Percentiles rank a stretch among this genome's conserved stretches.
Evolutionary conservation across 345 rosid species (phyloP).

Genomic region (Aquilaria malaccensis): DNA sequence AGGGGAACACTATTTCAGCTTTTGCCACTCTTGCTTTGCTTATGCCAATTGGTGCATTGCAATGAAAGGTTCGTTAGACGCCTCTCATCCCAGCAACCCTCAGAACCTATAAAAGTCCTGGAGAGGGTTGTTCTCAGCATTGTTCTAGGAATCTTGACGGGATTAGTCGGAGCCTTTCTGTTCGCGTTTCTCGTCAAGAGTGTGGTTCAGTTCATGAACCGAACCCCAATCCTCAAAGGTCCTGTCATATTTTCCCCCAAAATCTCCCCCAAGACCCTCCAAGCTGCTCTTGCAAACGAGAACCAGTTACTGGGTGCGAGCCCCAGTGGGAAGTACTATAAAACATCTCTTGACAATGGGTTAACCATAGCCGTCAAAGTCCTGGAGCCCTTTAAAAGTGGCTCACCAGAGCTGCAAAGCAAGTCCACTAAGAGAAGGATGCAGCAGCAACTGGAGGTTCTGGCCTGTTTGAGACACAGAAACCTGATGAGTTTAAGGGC

Average conservation of each 20-base stretch:
- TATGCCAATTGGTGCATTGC: constrained; percentile 32
- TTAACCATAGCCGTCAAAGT: constrained; percentile 64
- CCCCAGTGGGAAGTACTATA: constrained; percentile 67
- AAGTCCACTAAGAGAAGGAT: constrained; percentile 64
- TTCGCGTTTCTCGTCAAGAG: constrained; percentile 49
- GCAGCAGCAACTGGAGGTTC: constrained; percentile 75
- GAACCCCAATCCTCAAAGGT: constrained; percentile 85
- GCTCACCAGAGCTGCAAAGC: constrained; percentile 41
- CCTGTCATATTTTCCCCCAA: constrained; percentile 86
- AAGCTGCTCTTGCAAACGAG: constrained; percentile 55
- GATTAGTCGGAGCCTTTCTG: constrained; percentile 42
- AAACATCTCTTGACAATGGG: constrained; percentile 70
- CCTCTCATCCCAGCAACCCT: constrained; percentile 31
- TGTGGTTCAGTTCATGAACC: constrained; percentile 53
- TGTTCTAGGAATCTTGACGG: constrained; percentile 52
- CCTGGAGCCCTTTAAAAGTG: constrained; percentile 54
- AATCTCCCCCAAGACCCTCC: constrained; percentile 63
- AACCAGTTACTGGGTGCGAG: constrained; percentile 72
- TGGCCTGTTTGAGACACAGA: constrained; percentile 72
- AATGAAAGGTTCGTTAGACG: constrained; percentile 39
- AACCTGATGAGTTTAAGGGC: constrained; percentile 88
- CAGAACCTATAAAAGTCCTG: constrained; percentile 36
- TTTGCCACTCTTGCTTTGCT: constrained; percentile 33
- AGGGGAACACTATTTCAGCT: constrained; percentile 20
- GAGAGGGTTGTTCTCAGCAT: constrained; percentile 53